A percentile compares a stretch with the other conserved stretches of the same genome.
These are phyloP conservation scores for Mucuna pruriens DNA, from an alignment of 306 rosid species.

Conservation along the genomic window DNA sequence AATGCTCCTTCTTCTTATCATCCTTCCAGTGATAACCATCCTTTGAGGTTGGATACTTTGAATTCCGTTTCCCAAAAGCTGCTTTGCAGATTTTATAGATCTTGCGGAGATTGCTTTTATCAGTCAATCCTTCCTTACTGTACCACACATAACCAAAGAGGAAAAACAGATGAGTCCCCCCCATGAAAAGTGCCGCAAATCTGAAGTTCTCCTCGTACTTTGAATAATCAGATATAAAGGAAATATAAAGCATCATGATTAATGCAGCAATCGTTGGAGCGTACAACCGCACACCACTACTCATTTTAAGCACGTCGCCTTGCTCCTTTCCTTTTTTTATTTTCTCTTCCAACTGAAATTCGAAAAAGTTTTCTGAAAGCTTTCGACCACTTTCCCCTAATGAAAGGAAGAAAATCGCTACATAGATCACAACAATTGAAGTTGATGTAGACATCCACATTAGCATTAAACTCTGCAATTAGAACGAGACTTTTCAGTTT, in stretches of 20 bases:
- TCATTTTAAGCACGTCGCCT: not conserved
- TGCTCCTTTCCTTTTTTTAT: not conserved
- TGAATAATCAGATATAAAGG: not conserved
- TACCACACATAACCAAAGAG: not conserved
- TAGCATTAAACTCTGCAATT: not conserved
- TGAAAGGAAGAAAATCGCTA: not conserved
- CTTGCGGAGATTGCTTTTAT: not conserved
- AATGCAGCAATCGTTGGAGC: not conserved
- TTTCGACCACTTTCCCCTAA: not conserved
- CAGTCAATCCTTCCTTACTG: not conserved
- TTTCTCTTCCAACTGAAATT: not conserved
- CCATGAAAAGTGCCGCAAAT: not conserved
- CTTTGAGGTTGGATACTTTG: not conserved
- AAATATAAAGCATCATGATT: fast-evolving
- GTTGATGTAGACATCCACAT: not conserved
- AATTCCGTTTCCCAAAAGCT: not conserved
- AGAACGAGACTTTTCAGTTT: too few species aligned
- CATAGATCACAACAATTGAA: not conserved
- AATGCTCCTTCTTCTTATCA: not conserved
- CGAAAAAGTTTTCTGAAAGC: not conserved
- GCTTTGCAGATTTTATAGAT: not conserved
- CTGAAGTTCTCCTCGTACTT: not conserved
- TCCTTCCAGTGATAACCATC: not conserved
- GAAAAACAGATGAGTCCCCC: not conserved
- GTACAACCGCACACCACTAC: not conserved